Base-by-base conservation (phyloP, 179 eudicot species). In the Carnegiea gigantea region DNA sequence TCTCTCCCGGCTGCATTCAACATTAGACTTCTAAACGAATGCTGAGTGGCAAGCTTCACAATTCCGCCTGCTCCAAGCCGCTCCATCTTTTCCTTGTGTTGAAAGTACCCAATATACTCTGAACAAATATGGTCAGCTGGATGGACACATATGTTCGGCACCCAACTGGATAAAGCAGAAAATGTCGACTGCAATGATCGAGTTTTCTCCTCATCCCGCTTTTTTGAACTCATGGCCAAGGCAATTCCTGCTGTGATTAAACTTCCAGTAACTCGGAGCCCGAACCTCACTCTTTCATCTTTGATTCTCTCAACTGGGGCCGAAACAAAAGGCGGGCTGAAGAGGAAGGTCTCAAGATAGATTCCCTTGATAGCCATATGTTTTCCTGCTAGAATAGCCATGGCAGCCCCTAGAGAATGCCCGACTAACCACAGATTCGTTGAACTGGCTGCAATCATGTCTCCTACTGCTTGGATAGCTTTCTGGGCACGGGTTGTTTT, bases 401-500 rank as follows among this genome's bases (percentile, higher is more conserved):
- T 90, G 81, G 97, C 95, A 23, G 99, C 89, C 70, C 99, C 99
- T 12, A 94, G 84, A 33, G 99, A 95, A 81, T 95, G 99, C 24
- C 99, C 99, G 11, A 96, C 79, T 82, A 95, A 59, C 97, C 98
- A 95, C 14, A 95, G 53, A 13, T 48, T 48, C 14, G 14, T 7
- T 40, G 44, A 40, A 40, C 3, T 40, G 44, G 44, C 9, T 5
- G 44, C 44, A 40, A 7, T 7, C 57, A 51, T 51, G 17, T 51
- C 57, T 11, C 9, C 17, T 17, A 12, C 57, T 12, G 18, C 57
- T 17, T 51, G 57, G 57, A 51, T 17, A 12, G 17, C 57, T 17
- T 13, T 9, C 17, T 51, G 18, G 14, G 57, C 57, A 51, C 57
- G 57, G 57, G 57, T 51, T 12, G 57, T 13, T 17, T 51, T 51